Base-by-base conservation (phyloP, 176 grass and related monocot species). In the Themeda triandra region DNA sequence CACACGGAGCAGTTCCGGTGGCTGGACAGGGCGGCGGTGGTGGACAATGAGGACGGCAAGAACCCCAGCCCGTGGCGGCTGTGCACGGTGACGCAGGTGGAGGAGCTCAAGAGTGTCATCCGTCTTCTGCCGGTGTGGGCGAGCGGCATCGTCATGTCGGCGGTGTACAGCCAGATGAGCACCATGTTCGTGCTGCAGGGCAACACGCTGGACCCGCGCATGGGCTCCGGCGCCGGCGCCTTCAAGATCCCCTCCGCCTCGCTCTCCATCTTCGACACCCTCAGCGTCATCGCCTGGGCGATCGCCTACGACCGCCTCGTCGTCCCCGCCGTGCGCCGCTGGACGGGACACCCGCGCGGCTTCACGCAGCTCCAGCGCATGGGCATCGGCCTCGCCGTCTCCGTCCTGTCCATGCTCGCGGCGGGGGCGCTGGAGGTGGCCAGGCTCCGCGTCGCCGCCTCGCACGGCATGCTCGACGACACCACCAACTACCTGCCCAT, bases 101-200 rank as follows among this genome's bases (percentile, higher is more conserved):
- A 96, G 88, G 88, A 96, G 77, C 76, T 91, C 72, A 96, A 93
- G 89, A 93, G 36, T 95, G 64, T 66, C 13, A 7, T 29, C 15
- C 86, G 86, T 14, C 58, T 91, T 10, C 86, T 94, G 10, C 89
- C 89, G 24, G 85, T 94, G 63, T 94, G 89, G 92, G 92, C 89
- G 18, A 86, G 53, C 23, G 89, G 92, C 71, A 91, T 94, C 69
- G 64, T 94, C 13, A 64, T 94, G 37, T 62, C 84, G 46, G 67
- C 87, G 4, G 89, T 91, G 69, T 91, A 94, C 67, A 25, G 64
- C 76, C 84, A 91, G 86, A 91, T 94, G 92, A 85, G 84, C 84
- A 94, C 92, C 70, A 87, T 94, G 92, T 91, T 91, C 80, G 76
- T 94, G 63, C 77, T 94, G n/a, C 92, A 94, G 58, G 92, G 86